Conservation (phyloP, 306 rosid genomes). For the Cicer pinnatifidum region DNA sequence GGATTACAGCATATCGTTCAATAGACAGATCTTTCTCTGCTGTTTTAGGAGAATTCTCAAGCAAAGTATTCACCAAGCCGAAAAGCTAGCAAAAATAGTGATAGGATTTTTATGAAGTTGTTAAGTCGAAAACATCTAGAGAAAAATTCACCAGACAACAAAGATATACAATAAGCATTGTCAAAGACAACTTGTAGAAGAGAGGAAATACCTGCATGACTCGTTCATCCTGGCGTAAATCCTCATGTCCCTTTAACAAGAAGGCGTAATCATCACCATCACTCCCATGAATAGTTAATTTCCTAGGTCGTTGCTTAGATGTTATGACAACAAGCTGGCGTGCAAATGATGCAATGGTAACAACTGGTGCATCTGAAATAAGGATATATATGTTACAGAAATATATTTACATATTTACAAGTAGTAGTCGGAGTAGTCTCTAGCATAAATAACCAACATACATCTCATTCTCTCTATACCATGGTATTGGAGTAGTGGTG, state of each 20-base stretch:
- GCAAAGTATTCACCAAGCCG: constrained; percentile 94
- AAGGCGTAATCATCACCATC: constrained; percentile 96
- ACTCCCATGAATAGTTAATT: constrained; percentile 92
- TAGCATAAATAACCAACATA: not conserved
- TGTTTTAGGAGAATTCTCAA: constrained; percentile 85
- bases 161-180: constrained; percentile 25
- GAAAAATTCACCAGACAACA: constrained; percentile 16
- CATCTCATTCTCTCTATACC: constrained; percentile 9
- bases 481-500: not conserved
- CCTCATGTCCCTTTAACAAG: constrained; percentile 97
- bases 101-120: constrained; percentile 32
- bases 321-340: constrained; percentile 93
- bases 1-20: constrained; percentile 86
- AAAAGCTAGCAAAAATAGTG: constrained; percentile 68
- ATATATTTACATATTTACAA: not conserved
- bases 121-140: constrained; percentile 20
- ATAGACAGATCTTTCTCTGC: constrained; percentile 85
- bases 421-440: constrained; percentile 11
- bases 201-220: constrained; percentile 86
- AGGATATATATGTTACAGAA: constrained; percentile 25
- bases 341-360: constrained; percentile 89
- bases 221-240: constrained; percentile 96
- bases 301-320: constrained; percentile 95
- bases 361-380: constrained; percentile 76
- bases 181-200: constrained; percentile 19